Conservation (phyloP, 1,284 basidiomycete species). For the Microbotryum violaceum region DNA sequence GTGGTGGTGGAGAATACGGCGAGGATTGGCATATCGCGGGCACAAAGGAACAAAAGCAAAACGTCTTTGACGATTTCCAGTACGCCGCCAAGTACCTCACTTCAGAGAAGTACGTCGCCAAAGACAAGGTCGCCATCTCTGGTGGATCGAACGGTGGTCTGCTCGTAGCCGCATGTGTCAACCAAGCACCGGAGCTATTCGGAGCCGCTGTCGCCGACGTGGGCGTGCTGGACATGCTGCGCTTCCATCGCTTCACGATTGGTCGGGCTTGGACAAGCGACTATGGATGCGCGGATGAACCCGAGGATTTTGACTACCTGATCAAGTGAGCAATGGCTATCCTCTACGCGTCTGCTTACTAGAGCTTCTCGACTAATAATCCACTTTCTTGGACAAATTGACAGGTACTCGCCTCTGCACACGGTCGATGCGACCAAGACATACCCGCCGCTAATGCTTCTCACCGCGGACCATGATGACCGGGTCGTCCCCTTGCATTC, state of each 20-base stretch:
- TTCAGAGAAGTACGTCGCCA: constrained; percentile 59
- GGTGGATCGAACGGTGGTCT: constrained; percentile 67
- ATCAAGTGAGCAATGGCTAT: constrained; percentile 36
- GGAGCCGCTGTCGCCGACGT: constrained; percentile 70
- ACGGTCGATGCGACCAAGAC: constrained; percentile 52
- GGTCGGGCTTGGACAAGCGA: constrained; percentile 59
- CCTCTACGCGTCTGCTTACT: not conserved
- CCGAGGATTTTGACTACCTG: constrained; percentile 71
- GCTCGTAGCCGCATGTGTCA: constrained; percentile 67
- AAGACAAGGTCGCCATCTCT: constrained; percentile 67
- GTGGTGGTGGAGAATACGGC: constrained; percentile 79
- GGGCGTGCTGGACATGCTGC: constrained; percentile 68
- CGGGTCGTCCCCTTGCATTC: constrained; percentile 67
- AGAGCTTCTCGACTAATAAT: not conserved
- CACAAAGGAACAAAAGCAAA: constrained; percentile 59
- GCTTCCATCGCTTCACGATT: constrained; percentile 71
- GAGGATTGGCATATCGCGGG: constrained; percentile 61
- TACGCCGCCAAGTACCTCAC: constrained; percentile 67
- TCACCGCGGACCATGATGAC: constrained; percentile 76
- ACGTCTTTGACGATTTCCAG: constrained; percentile 37
- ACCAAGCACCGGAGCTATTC: constrained; percentile 67
- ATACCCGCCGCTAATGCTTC: constrained; percentile 59
- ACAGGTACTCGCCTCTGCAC: constrained; percentile 61
- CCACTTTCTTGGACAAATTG: not conserved
- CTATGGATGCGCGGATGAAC: constrained; percentile 25